Conservation (phyloP, 164 flowering plant species). For the Brasenia schreberi region DNA sequence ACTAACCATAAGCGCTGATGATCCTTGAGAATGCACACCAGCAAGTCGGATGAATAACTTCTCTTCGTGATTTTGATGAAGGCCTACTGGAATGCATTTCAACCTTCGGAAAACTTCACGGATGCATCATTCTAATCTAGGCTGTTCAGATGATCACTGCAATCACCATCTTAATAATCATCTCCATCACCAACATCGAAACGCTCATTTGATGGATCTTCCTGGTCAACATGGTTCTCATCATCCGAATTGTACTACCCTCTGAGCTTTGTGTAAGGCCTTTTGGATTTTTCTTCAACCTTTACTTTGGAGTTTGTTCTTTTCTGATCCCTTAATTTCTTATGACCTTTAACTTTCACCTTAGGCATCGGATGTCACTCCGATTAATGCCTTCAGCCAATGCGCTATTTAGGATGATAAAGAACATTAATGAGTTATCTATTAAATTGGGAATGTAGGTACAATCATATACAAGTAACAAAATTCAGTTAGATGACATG, state of each 20-base stretch:
- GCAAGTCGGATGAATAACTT: conserved; percentile 32
- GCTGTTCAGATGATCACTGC: not conserved
- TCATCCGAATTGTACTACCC: conserved; percentile 70
- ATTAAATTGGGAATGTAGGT: too few relatives aligned
- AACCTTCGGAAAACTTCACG: conserved; percentile 54
- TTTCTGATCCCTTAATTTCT: conserved; percentile 15
- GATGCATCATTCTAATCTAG: conserved; percentile 10
- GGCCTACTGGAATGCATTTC: conserved; percentile 58
- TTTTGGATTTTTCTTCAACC: conserved; percentile 32
- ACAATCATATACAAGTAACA: too few relatives aligned
- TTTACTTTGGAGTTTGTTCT: conserved; percentile 16
- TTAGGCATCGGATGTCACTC: too few relatives aligned
- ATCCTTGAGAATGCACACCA: conserved; percentile 26
- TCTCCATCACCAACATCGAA: conserved; percentile 21
- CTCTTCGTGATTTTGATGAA: conserved; percentile 59
- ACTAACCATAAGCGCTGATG: too few relatives aligned
- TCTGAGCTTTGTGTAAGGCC: conserved; percentile 45
- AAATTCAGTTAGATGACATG: too few relatives aligned
- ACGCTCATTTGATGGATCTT: conserved; percentile 10
- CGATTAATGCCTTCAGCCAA: too few relatives aligned
- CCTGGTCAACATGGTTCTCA: conserved; percentile 17
- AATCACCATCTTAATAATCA: conserved; percentile 3
- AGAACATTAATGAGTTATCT: too few relatives aligned
- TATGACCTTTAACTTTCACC: too few relatives aligned
- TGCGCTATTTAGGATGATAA: too few relatives aligned